A percentile compares a stretch with the other conserved stretches of the same genome.
phyloP scores from a whole-genome alignment of 2,329 filamentous ascomycete genomes.

The Aspergillus sp. region DNA sequence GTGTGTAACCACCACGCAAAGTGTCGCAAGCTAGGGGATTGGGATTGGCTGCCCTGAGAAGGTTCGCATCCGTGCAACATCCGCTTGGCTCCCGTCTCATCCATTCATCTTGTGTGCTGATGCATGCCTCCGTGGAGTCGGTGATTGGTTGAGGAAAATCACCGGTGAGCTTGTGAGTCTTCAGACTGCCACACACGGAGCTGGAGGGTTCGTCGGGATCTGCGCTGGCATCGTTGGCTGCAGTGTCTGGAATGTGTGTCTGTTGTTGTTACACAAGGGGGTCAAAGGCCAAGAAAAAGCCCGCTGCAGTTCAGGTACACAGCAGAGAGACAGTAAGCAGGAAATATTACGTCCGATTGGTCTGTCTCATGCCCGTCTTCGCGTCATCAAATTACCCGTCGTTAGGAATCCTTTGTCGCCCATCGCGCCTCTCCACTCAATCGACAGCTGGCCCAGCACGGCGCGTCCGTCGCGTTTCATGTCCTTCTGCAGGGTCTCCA shows the following conservation, averaged over 20 bases:
- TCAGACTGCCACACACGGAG: background rate
- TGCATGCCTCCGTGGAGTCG: background rate
- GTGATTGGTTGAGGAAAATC: background rate
- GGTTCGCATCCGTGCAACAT: slow-evolving; percentile 3
- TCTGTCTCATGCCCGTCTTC: slow-evolving; percentile 37
- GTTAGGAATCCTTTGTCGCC: slow-evolving; percentile 84
- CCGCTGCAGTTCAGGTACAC: slow-evolving; percentile 8
- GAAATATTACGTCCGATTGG: background rate
- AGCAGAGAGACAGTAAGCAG: background rate
- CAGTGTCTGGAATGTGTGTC: slow-evolving; percentile 1
- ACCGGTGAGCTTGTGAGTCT: background rate
- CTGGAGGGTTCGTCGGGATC: background rate
- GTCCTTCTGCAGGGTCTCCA: slow-evolving; percentile 54
- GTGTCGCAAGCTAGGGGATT: background rate
- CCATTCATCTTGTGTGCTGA: background rate
- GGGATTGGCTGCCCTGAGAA: slow-evolving; percentile 5
- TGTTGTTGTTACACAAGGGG: background rate
- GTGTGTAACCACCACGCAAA: background rate
- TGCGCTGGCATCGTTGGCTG: background rate
- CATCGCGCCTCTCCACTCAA: slow-evolving; percentile 88
- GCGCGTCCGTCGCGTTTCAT: slow-evolving; percentile 55
- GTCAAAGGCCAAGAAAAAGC: background rate
- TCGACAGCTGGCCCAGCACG: slow-evolving; percentile 76
- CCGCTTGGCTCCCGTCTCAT: slow-evolving; percentile 1
- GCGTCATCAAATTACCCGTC: slow-evolving; percentile 72